These are phyloP conservation scores for Prinsepia uniflora DNA, from an alignment of 306 rosid species.

Conservation along the genomic window DNA sequence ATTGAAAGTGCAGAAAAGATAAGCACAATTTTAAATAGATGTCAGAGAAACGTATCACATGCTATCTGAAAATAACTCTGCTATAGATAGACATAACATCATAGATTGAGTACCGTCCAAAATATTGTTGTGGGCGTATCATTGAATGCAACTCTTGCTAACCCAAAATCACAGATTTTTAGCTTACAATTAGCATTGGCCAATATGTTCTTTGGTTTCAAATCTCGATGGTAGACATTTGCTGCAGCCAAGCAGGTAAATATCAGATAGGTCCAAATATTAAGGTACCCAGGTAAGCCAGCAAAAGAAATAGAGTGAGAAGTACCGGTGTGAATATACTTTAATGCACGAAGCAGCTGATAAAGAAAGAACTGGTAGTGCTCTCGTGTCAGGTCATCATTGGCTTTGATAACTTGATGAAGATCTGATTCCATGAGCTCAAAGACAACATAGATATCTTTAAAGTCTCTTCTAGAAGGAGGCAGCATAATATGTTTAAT, in stretches of 20 bases:
- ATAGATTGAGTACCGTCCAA: slow-evolving; percentile 75
- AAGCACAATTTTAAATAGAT: slow-evolving; percentile 12
- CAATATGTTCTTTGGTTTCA: slow-evolving; percentile 93
- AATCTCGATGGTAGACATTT: slow-evolving; percentile 92
- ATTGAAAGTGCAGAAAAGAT: slow-evolving; percentile 19
- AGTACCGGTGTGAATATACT: slow-evolving; percentile 85
- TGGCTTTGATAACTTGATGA: slow-evolving; percentile 96
- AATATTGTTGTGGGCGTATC: slow-evolving; percentile 86
- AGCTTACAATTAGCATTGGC: slow-evolving; percentile 98
- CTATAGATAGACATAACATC: not conserved
- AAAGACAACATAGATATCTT: slow-evolving; percentile 90
- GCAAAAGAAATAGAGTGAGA: slow-evolving; percentile 11
- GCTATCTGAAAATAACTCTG: slow-evolving; percentile 8
- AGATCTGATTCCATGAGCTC: slow-evolving; percentile 96
- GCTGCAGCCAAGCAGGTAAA: slow-evolving; percentile 52
- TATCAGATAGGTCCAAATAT: slow-evolving; percentile 25
- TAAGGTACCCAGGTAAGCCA: not conserved
- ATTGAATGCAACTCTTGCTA: slow-evolving; percentile 88
- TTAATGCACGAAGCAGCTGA: slow-evolving; percentile 93
- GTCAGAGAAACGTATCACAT: not conserved
- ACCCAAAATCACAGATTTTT: slow-evolving; percentile 93
- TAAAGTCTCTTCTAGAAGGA: slow-evolving; percentile 79
- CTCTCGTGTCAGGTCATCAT: slow-evolving; percentile 79
- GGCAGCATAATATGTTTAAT: slow-evolving; percentile 88
- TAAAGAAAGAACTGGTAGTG: slow-evolving; percentile 94